Conservation (phyloP, 2,329 filamentous ascomycete species). For the Gyromitra esculenta region DNA sequence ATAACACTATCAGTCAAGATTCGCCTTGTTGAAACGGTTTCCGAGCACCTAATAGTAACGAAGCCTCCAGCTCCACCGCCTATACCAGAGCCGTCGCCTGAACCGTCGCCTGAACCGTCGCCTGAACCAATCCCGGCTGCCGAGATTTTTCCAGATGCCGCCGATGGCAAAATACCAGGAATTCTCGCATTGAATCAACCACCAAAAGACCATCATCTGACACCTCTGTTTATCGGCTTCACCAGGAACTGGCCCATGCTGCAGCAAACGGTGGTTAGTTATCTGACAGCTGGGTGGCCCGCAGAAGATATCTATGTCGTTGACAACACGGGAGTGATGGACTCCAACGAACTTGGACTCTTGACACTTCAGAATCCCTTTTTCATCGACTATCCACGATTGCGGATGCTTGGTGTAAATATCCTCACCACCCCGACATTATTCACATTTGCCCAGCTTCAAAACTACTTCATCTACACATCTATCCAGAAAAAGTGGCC, state of each 20-base stretch:
- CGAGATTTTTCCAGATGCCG: slow-evolving; percentile 53
- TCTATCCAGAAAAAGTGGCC: slow-evolving; percentile 63
- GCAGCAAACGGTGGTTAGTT: slow-evolving; percentile 67
- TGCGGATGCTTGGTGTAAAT: slow-evolving; percentile 66
- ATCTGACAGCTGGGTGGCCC: slow-evolving; percentile 70
- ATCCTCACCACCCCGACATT: slow-evolving; percentile 66
- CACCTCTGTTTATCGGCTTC: slow-evolving; percentile 70
- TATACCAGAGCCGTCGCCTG: background rate
- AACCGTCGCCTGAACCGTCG: background rate
- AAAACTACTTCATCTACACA: slow-evolving; percentile 66
- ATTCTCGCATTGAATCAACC: slow-evolving; percentile 48
- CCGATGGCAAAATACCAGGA: slow-evolving; percentile 47
- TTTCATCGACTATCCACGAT: slow-evolving; percentile 66
- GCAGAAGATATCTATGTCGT: slow-evolving; percentile 68
- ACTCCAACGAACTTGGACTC: slow-evolving; percentile 65
- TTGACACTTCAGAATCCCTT: slow-evolving; percentile 68
- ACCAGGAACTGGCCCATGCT: slow-evolving; percentile 68
- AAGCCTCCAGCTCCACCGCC: background rate
- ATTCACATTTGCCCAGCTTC: slow-evolving; percentile 67
- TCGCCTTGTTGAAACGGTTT: slow-evolving; percentile 12
- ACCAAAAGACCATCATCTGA: slow-evolving; percentile 52
- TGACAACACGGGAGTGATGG: slow-evolving; percentile 69
- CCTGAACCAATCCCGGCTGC: slow-evolving; percentile 4
- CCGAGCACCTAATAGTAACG: background rate
- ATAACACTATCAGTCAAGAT: slow-evolving; percentile 10